Evolutionary conservation across 2,329 filamentous ascomycete species (phyloP), one percentile per base, ranked within the genome.

Genomic region (Endoconidiophora polonica): DNA sequence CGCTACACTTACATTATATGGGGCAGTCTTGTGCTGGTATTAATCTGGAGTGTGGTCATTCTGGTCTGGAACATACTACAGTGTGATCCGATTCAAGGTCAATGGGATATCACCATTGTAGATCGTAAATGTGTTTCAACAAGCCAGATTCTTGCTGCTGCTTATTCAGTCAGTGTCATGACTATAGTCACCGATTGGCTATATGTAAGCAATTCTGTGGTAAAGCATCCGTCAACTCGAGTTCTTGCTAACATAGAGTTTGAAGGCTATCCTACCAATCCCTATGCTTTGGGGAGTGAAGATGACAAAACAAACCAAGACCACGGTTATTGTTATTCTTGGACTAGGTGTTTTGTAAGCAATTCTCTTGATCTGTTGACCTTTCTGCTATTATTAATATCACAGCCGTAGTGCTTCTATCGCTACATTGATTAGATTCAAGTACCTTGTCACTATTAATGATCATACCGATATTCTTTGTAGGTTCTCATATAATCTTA

Each of bases 241-340:
- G 14, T 22, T 41, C 3, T 18, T 12, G 14, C 33, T 23, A 12
- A 6, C 9, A 18, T 40, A 38, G 20, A 20, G 40, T 37, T 23
- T 29, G 33, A 22, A 68, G 62, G 72, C 72, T 5, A 62, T 74
- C 33, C 56, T 74, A 2, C 72, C 72, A 1, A 68, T 74, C 29
- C 70, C 71, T 1, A 73, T 74, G 68, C 62, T 74, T 12, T 74
- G 71, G 72, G 65, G 62, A 4, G 70, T 72, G 40, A 71, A 71
- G 56, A 74, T 74, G 71, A 69, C 66, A 1, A 61, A 57, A 22
- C 70, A 72, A 55, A 66, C 71, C 42, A 74, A 74, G 59, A 57
- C 61, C n/a, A 74, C 70, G 1, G 71, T 74, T 26, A 65, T 71
- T 49, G 57, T 66, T 12, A 67, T 74, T 40, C 59, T 74, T 16